Conservation (phyloP, 805 yeast species). For the Ogataea pignaliae region DNA sequence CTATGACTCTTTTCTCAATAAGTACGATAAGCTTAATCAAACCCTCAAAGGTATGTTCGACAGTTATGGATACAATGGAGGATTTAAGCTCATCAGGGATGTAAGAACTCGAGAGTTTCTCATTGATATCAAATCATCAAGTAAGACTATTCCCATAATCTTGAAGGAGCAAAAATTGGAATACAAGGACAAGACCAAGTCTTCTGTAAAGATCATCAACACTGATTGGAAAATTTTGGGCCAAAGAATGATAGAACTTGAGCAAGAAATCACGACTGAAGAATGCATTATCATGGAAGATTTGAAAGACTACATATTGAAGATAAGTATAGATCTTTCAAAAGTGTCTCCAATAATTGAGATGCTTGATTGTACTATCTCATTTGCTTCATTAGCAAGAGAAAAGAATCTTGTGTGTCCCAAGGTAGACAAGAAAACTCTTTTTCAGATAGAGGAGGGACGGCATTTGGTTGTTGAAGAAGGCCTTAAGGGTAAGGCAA, state of each 20-base stretch:
- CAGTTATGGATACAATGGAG: constrained; percentile 22
- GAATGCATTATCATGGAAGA: constrained; percentile 51
- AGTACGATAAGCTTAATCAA: constrained; percentile 5
- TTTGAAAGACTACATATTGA: constrained; percentile 44
- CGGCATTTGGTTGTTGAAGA: constrained; percentile 86
- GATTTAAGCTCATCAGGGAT: constrained; percentile 22
- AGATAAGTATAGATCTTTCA: constrained; percentile 43
- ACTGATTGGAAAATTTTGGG: constrained; percentile 55
- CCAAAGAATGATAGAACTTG: constrained; percentile 37
- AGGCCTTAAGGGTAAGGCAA: constrained; percentile 47
- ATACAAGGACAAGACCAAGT: constrained; percentile 23
- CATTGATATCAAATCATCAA: constrained; percentile 23
- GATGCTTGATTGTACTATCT: constrained; percentile 63
- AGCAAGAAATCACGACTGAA: constrained; percentile 44
- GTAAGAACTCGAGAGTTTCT: constrained; percentile 23
- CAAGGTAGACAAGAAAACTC: constrained; percentile 41
- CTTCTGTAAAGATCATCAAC: constrained; percentile 32
- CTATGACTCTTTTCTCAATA: constrained; percentile 15
- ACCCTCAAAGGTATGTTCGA: constrained; percentile 9
- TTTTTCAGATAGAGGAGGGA: constrained; percentile 55
- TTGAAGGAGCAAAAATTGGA: constrained; percentile 10
- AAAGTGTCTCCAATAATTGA: constrained; percentile 46
- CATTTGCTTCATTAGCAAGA: constrained; percentile 68
- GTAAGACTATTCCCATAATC: constrained; percentile 18
- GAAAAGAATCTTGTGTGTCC: constrained; percentile 72